Base-by-base conservation (phyloP, 345 rosid species). In the Schrenkiella parvula region DNA sequence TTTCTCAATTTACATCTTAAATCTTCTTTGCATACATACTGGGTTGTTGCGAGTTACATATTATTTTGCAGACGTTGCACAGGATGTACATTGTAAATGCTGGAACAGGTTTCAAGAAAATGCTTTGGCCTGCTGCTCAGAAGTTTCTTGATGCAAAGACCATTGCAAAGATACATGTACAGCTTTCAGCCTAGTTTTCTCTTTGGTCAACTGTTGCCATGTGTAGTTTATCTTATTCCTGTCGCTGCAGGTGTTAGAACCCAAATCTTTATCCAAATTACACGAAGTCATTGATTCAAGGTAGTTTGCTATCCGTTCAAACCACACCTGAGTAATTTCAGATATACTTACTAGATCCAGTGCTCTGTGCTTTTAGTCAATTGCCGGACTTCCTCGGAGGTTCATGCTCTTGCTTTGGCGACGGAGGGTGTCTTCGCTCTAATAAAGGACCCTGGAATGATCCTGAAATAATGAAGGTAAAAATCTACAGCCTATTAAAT, bases 91-190 rank as follows among this genome's bases (percentile, higher is more conserved):
- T 95, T 70, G 96, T 95, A 66, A 95, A 95, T 75, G 98, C 99
- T 55, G 98, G 98, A 64, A 82, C 98, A 59, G 97, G 90, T 55
- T 95, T 95, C 84, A 95, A 89, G 77, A 89, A 82, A 80, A 82
- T 91, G 95, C 95, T 95, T 73, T 95, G 96, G 99, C 99, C 98
- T 76, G 92, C 96, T 43, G 99, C 96, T 6, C 99, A 95, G 78
- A 95, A 91, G 61, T 84, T 89, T 83, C 93, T 95, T 54, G 99
- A 95, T 71, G 74, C 84, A 78, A 89, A 85, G 80, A 95, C 98
- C 38, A 80, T 89, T 12, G 72, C 87, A 56, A 95, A 95, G 85
- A 95, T 91, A 81, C 90, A 91, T 74, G 98, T 88, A 82, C 66
- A 8, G 32, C 42, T 75, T 69, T 65, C 31, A 51, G 62, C 63